Evolutionary conservation across 2,329 filamentous ascomycete species (phyloP), one percentile per base, ranked within the genome.

Genomic region (Hypomyces rosellus): DNA sequence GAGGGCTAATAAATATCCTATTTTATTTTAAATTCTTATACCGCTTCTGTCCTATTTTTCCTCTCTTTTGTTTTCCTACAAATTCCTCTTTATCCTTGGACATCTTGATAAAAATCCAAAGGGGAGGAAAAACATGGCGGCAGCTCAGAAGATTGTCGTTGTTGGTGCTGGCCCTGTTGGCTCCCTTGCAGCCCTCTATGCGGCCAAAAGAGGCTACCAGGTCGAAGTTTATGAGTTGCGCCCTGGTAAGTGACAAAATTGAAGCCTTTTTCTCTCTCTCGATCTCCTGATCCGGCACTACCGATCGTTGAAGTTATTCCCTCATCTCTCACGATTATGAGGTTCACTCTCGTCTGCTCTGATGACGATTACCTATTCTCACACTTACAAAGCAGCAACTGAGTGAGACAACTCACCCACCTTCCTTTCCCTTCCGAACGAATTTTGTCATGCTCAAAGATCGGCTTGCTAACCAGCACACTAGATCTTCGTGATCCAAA

Each of bases 201-300:
- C 93, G 48, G 92, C 93, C 3, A 81, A 86, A 59, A 78, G 92
- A 66, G 93, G 91, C 40, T 84, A 95, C 67, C 75, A 92, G 62
- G 93, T 99, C 33, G 90, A 96, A 66, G 78, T 99, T 45, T 99
- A 97, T 68, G 93, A 99, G 70, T 74, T 99, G 58, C 82, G 93
- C 64, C 83, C 85, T 73, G 93, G 93, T 96, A 77, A 66, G 81
- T 74, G 5, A 30, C 45, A 46, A 48, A 52, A 46, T 39, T 42
- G 38, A 51, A 53, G 42, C 38, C 40, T 49, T 42, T 46, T 42
- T 30, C 42, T 40, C 30, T 11, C 25, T 30, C 25, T 30, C 25
- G 2, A 30, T 30, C 6, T 30, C 25, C 25, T 30, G 2, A 6
- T 6, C 25, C 25, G 25, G 25, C 6, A 30, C 25, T 30, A 8